Base-by-base conservation (phyloP, 108 stramenopile genomes). In the Pseudonitzschia multiseries region DNA sequence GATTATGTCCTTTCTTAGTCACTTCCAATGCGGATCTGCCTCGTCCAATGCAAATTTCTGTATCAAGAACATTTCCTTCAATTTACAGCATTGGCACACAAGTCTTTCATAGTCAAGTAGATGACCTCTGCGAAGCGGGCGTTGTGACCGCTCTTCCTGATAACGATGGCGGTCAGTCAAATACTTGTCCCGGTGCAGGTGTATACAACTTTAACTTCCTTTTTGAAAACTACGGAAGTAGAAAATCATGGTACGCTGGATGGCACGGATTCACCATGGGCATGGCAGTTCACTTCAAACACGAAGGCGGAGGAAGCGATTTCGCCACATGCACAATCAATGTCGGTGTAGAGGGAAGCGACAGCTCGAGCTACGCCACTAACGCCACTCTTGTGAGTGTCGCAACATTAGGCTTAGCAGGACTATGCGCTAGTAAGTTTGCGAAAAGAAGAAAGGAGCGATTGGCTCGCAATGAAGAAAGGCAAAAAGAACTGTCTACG, bases 171-270 rank as follows among this genome's bases (percentile, higher is more conserved):
- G 33, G 33, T 10, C 2, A 17, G 14, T 17, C 59, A 32, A 5
- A 50, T 27, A 17, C 24, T 21, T 67, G 66, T 18, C 66, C 66
- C 8, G 28, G 41, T 14, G 46, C 66, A 28, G 66, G 66, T 28
- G 8, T 22, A 17, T 67, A 67, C 66, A 67, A 67, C 44, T 67
- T 67, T 44, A 36, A 67, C 21, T 67, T 67, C 46, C 21, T 31
- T n/a, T 67, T 28, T 29, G 28, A 67, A n/a, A 67, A 48, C 43
- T 50, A 13, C 43, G 66, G 66, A 26, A 51, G 12, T 24, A 3
- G 21, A 21, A 26, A 50, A 24, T 40, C 27, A 14, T 48, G 43
- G 46, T 67, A 48, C 43, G 31, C 66, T 67, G 66, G 46, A 48
- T 67, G 66, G 66, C 24, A 44, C 14, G 66, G 66, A 44, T 67